phyloP scores from a whole-genome alignment of 1,284 basidiomycete species.

The Leccinum subspadiceum region DNA sequence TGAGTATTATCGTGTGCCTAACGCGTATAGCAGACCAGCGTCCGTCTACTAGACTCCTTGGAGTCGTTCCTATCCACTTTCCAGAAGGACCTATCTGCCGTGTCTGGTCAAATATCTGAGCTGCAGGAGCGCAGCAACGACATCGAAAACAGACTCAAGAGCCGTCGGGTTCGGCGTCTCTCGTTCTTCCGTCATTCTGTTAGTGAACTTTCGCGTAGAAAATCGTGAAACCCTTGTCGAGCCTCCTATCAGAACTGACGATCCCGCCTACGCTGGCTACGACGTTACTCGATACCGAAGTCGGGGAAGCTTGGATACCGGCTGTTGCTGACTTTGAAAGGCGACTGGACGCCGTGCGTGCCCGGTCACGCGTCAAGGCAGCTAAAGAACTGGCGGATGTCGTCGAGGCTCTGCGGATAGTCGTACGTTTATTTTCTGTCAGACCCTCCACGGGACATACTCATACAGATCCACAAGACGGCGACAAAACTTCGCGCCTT shows the following conservation, averaged over 20 bases:
- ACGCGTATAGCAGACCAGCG: conserved; percentile 56
- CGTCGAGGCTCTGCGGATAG: conserved; percentile 81
- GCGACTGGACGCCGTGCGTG: conserved; percentile 65
- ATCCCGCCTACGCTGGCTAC: conserved; percentile 81
- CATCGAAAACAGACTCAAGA: conserved; percentile 85
- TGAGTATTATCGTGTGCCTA: conserved; percentile 3
- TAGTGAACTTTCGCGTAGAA: conserved; percentile 47
- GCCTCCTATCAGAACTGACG: conserved; percentile 76
- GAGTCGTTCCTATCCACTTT: conserved; percentile 93
- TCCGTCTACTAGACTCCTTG: conserved; percentile 78
- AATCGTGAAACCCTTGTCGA: conserved; percentile 85
- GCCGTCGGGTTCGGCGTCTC: conserved; percentile 62
- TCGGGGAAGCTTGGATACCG: conserved; percentile 81
- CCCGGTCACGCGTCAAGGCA: conserved; percentile 79
- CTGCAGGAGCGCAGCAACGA: conserved; percentile 87
- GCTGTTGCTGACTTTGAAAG: conserved; percentile 80
- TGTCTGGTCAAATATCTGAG: conserved; percentile 94
- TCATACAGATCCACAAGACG: conserved; percentile 50
- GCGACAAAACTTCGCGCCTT: conserved; percentile 87
- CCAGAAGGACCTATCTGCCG: conserved; percentile 88
- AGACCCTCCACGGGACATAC: neutral
- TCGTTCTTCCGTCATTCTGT: conserved; percentile 1
- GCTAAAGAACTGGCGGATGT: conserved; percentile 81
- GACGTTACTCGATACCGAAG: conserved; percentile 80
- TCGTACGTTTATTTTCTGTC: conserved; percentile 48